Percentiles rank a stretch among this genome's conserved stretches.
Conservation (phyloP, 106 monocot genomes). For the Acorus gramineus region DNA sequence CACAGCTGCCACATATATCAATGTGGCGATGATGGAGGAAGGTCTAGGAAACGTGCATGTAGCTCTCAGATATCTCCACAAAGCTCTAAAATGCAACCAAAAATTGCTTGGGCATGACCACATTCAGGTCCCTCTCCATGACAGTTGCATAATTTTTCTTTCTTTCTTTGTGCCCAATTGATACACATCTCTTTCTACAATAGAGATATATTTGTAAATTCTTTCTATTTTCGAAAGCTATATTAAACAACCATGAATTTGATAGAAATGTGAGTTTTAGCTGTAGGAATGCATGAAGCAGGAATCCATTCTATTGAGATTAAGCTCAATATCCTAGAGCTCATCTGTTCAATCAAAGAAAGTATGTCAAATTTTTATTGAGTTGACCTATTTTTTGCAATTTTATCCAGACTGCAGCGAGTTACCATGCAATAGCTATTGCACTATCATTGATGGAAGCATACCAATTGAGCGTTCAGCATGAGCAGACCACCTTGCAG, state of each 20-base stretch:
- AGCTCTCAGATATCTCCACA: constrained; percentile 92
- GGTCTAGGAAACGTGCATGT: constrained; percentile 98
- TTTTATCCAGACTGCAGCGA: constrained; percentile 77
- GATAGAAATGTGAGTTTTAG: no score
- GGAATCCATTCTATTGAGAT: no score
- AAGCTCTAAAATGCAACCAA: constrained; percentile 98
- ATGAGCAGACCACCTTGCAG: constrained; percentile 96
- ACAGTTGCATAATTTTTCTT: not conserved
- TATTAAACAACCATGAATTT: no score
- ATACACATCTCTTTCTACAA: no score
- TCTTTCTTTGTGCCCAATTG: no score
- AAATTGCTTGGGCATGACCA: constrained; percentile 94
- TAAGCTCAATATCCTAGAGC: no score
- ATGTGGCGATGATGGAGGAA: constrained; percentile 99
- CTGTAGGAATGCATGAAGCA: no score
- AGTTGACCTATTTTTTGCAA: not conserved
- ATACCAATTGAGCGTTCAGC: constrained; percentile 94
- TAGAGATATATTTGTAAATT: no score
- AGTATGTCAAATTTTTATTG: not conserved
- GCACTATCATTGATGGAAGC: constrained; percentile 99
- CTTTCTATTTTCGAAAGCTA: no score
- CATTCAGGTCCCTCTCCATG: constrained; percentile 63
- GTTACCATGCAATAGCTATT: constrained; percentile 99
- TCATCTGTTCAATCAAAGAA: no score
- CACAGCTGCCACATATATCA: constrained; percentile 98